Percentiles rank a stretch among this genome's conserved stretches.
Conservation (phyloP, 352 stramenopile genomes). For the Globisporangium perplexum region DNA sequence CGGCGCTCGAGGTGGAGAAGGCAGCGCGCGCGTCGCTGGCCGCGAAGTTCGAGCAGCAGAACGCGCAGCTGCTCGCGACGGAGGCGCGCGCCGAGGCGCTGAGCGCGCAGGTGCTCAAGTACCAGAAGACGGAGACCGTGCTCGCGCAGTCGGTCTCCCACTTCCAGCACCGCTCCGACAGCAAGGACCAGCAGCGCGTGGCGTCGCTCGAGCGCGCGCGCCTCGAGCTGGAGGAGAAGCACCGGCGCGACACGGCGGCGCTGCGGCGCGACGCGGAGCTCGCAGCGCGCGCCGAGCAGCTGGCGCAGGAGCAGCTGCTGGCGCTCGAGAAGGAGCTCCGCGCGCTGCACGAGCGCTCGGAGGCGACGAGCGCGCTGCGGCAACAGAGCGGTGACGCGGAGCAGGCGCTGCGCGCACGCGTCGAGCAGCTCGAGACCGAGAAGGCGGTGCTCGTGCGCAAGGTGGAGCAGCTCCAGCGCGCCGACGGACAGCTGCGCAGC, state of each 20-base stretch:
- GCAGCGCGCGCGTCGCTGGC: slow-evolving; percentile 28
- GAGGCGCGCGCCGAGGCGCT: slow-evolving; percentile 42
- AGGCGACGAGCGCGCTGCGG: slow-evolving; percentile 15
- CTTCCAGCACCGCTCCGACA: slow-evolving; percentile 54
- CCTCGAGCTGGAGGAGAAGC: slow-evolving; percentile 30
- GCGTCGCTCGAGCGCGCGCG: slow-evolving; percentile 33
- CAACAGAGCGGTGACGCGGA: slow-evolving; percentile 22
- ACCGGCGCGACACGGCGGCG: slow-evolving; percentile 20
- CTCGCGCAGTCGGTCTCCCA: slow-evolving; percentile 63
- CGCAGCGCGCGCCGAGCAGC: slow-evolving; percentile 19
- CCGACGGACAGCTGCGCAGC: slow-evolving; percentile 46
- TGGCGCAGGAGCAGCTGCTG: slow-evolving; percentile 28
- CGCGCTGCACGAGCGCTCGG: slow-evolving; percentile 21
- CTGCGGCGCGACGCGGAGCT: slow-evolving; percentile 30
- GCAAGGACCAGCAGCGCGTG: slow-evolving; percentile 53
- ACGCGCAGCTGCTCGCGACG: slow-evolving; percentile 28
- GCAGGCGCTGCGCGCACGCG: slow-evolving; percentile 22
- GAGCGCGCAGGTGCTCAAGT: slow-evolving; percentile 38
- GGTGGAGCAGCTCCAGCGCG: slow-evolving; percentile 53
- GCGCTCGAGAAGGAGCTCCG: slow-evolving; percentile 22
- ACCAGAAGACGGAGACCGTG: slow-evolving; percentile 76
- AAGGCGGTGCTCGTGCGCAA: slow-evolving; percentile 63
- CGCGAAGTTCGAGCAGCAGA: slow-evolving; percentile 34
- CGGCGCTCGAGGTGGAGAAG: slow-evolving; percentile 56
- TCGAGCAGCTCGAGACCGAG: slow-evolving; percentile 52